Conservation (phyloP, 78 protist species). For the Mastigamoeba balamuthi region DNA sequence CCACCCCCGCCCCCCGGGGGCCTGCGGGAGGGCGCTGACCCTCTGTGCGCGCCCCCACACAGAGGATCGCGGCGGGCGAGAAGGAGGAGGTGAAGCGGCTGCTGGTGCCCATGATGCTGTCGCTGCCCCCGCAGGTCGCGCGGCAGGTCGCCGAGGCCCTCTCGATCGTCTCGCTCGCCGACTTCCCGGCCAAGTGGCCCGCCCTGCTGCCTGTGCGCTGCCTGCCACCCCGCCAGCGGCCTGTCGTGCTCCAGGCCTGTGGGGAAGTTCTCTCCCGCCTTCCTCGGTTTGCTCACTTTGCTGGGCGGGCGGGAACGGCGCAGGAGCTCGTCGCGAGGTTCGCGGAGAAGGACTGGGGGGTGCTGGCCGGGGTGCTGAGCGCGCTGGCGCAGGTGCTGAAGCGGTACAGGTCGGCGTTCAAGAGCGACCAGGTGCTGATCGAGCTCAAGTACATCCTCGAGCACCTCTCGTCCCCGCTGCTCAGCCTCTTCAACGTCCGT, state of each 20-base stretch:
- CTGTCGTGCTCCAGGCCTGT: not conserved
- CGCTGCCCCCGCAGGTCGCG: not conserved
- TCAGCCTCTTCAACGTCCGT: slow-evolving; percentile 17
- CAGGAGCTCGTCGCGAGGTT: not conserved
- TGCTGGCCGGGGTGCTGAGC: not conserved
- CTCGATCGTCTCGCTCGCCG: slow-evolving; percentile 10
- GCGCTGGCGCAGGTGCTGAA: slow-evolving; percentile 12
- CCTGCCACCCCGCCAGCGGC: not conserved
- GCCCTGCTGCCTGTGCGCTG: slow-evolving; percentile 10
- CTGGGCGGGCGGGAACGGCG: not conserved
- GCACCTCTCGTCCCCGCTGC: slow-evolving; percentile 11
- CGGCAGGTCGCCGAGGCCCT: slow-evolving; percentile 23
- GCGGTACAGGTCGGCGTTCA: not conserved
- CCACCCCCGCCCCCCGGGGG: not conserved
- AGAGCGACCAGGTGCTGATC: not conserved
- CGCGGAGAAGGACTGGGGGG: not conserved
- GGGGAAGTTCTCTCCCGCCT: not conserved
- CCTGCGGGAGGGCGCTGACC: slow-evolving; percentile 7
- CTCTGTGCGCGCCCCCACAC: too few species aligned
- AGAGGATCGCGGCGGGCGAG: not conserved
- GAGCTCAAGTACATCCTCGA: slow-evolving; percentile 24
- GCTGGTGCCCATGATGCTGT: slow-evolving; percentile 6
- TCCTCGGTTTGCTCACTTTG: not conserved
- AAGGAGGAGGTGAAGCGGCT: slow-evolving; percentile 8
- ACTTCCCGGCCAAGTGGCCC: slow-evolving; percentile 60